phyloP scores from a whole-genome alignment of 2,329 filamentous ascomycete genomes.

The Penicillium digitatum region DNA sequence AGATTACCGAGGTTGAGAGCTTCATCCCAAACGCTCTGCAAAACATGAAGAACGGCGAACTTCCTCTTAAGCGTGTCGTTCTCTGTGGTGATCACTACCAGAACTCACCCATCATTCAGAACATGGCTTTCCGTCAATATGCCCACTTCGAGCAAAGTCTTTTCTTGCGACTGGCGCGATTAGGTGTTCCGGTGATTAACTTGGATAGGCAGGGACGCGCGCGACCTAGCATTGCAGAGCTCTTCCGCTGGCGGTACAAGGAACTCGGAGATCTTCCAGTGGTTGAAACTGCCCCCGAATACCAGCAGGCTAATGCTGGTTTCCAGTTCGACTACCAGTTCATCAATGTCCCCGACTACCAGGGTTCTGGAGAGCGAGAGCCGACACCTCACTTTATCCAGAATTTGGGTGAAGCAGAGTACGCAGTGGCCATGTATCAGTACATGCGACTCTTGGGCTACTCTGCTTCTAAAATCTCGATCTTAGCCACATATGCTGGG shows the following conservation, averaged over 20 bases:
- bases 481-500: conserved; percentile 89
- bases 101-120: conserved; percentile 94
- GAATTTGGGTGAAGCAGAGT: conserved; percentile 95
- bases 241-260: conserved; percentile 92
- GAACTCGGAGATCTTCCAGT: conserved; percentile 73
- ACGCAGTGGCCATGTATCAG: conserved; percentile 89
- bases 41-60: conserved; percentile 66
- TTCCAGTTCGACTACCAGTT: conserved; percentile 96
- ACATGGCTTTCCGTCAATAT: conserved; percentile 87
- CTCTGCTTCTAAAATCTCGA: conserved; percentile 75
- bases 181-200: conserved; percentile 85
- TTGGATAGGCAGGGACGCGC: conserved; percentile 93
- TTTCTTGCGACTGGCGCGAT: conserved; percentile 82
- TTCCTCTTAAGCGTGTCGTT: conserved; percentile 79
- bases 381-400: conserved; percentile 93
- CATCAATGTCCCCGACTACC: conserved; percentile 91
- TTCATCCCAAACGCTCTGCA: conserved; percentile 96
- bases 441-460: conserved; percentile 98
- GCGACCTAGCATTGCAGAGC: conserved; percentile 75
- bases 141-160: conserved; percentile 94
- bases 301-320: conserved; percentile 78
- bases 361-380: conserved; percentile 80
- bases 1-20: conserved; percentile 95
- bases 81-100: conserved; percentile 94
- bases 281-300: conserved; percentile 66